Conservation (phyloP, 768 basidiomycete genomes). For the Boletus rubropictus region DNA sequence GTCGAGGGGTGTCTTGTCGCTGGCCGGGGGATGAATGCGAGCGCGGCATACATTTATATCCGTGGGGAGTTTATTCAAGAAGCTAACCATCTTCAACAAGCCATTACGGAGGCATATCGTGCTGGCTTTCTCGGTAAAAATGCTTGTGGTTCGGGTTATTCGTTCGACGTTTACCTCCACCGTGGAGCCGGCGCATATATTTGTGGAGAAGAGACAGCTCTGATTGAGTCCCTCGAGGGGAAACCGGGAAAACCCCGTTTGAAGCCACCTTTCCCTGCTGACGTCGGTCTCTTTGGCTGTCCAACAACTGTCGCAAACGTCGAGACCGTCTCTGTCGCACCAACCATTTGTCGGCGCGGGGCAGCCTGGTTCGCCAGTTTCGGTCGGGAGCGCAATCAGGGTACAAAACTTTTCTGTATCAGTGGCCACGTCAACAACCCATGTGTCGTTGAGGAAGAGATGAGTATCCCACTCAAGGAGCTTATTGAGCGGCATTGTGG, state of each 20-base stretch:
- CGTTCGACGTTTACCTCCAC: slow-evolving; percentile 98
- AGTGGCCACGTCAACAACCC: slow-evolving; percentile 98
- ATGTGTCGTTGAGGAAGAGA: slow-evolving; percentile 97
- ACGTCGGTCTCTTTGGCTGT: slow-evolving; percentile 95
- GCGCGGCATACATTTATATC: slow-evolving; percentile 98
- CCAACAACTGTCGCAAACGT: slow-evolving; percentile 98
- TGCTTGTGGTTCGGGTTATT: slow-evolving; percentile 86
- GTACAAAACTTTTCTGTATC: slow-evolving; percentile 96
- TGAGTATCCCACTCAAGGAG: slow-evolving; percentile 94
- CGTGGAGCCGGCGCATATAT: slow-evolving; percentile 98
- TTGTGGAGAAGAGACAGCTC: slow-evolving; percentile 96
- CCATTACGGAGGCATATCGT: slow-evolving; percentile 91
- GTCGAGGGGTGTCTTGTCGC: slow-evolving; percentile 97
- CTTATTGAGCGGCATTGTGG: slow-evolving; percentile 96
- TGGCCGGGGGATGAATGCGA: slow-evolving; percentile 96
- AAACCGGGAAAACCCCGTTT: slow-evolving; percentile 98
- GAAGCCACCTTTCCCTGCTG: slow-evolving; percentile 98
- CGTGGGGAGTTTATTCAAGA: slow-evolving; percentile 98
- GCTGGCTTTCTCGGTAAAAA: slow-evolving; percentile 84
- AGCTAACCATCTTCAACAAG: slow-evolving; percentile 88
- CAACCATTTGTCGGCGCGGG: slow-evolving; percentile 91
- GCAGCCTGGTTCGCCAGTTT: slow-evolving; percentile 88
- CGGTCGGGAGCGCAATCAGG: slow-evolving; percentile 87
- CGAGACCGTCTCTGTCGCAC: slow-evolving; percentile 96
- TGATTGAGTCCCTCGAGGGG: slow-evolving; percentile 95